phyloP scores from a whole-genome alignment of 108 stramenopile species.

The Epithemia pelagica region DNA sequence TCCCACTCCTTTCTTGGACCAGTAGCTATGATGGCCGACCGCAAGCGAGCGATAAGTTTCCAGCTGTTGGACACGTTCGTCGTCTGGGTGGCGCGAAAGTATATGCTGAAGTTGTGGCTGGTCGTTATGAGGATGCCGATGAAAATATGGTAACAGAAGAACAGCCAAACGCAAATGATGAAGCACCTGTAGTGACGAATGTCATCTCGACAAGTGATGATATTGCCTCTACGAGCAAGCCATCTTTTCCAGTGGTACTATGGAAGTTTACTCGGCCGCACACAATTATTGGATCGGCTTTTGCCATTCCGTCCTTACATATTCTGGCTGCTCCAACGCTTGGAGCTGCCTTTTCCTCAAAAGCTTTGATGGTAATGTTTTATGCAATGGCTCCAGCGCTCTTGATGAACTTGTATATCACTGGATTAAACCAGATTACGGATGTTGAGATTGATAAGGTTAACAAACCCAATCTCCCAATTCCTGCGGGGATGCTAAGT shows the following conservation, averaged over 20 bases:
- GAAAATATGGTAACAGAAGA: too few relatives aligned
- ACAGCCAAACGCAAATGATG: too few relatives aligned
- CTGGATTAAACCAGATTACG: slow-evolving; percentile 94
- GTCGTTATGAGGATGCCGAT: not conserved
- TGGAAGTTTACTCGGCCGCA: slow-evolving; percentile 96
- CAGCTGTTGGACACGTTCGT: too few relatives aligned
- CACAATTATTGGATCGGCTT: slow-evolving; percentile 90
- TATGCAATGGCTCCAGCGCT: slow-evolving; percentile 85
- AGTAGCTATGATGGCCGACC: too few relatives aligned
- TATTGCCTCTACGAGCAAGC: not conserved
- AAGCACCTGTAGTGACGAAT: not conserved
- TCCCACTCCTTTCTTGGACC: too few relatives aligned
- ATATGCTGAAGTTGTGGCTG: not conserved
- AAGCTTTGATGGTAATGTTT: slow-evolving; percentile 33
- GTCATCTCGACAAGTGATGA: not conserved
- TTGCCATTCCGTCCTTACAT: slow-evolving; percentile 90
- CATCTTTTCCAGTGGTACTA: slow-evolving; percentile 53
- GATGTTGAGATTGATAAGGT: slow-evolving; percentile 96
- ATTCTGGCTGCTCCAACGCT: slow-evolving; percentile 74
- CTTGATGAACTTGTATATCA: slow-evolving; percentile 95
- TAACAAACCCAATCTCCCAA: slow-evolving; percentile 91
- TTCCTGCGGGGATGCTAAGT: slow-evolving; percentile 78
- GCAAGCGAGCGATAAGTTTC: too few relatives aligned
- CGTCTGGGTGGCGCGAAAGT: not conserved
- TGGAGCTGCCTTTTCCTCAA: slow-evolving; percentile 35